phyloP scores from a whole-genome alignment of 768 basidiomycete genomes.

The Rhizopogon vesiculosus region DNA sequence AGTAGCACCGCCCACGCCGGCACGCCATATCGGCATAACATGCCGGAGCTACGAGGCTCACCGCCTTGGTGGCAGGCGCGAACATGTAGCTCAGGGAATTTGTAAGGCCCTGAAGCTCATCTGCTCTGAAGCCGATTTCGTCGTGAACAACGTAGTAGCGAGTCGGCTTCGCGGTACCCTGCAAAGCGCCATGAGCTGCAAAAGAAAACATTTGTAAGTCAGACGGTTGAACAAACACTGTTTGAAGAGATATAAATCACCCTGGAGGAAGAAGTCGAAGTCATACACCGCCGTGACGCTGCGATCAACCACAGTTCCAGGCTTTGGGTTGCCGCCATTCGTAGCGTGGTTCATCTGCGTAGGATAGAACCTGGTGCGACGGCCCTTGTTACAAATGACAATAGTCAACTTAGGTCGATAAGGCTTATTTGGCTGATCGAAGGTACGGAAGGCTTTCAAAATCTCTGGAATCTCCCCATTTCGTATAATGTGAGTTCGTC shows the following conservation, averaged over 20 bases:
- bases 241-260: constrained; percentile 13
- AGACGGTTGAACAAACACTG: not conserved
- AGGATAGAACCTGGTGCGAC: constrained; percentile 55
- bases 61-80: constrained; percentile 49
- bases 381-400: constrained; percentile 53
- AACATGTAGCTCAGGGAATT: constrained; percentile 53
- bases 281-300: constrained; percentile 52
- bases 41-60: constrained; percentile 30
- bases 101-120: constrained; percentile 47
- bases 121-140: constrained; percentile 44
- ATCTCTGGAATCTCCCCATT: constrained; percentile 41
- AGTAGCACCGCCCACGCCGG: constrained; percentile 50
- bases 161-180: constrained; percentile 45
- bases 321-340: constrained; percentile 44
- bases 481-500: constrained; percentile 45
- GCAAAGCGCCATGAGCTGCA: constrained; percentile 41
- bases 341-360: constrained; percentile 38
- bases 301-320: constrained; percentile 52
- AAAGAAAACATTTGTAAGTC: not conserved
- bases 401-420: constrained; percentile 48
- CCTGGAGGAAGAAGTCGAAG: constrained; percentile 53
- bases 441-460: constrained; percentile 33
- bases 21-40: constrained; percentile 46
- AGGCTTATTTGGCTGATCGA: constrained; percentile 27
- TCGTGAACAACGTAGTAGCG: constrained; percentile 55